Base-by-base conservation (phyloP, 2,329 filamentous ascomycete genomes). In the Cadophora sp. region DNA sequence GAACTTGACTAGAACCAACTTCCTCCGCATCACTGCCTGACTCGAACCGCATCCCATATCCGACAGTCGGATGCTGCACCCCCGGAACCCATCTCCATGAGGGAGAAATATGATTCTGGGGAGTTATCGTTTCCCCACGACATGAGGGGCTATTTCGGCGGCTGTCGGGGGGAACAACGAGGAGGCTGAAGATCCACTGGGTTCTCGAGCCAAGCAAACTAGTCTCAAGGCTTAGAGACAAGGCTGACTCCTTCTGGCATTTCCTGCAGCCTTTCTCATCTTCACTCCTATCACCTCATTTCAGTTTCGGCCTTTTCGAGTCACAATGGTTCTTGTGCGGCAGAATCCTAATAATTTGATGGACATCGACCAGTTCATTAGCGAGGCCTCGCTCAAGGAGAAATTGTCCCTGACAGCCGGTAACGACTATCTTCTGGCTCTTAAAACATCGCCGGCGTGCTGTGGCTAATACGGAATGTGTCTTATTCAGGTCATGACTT, bases 401-500 rank as follows among this genome's bases (percentile, higher is more conserved):
- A 64, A 64, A 27, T 31, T 64, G n/a, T 11, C 50, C 5, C 11
- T 64, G 4, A 56, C 50, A 26, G 48, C 62, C 14, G 62, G 62
- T 64, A 64, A n/a, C 24, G 12, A 5, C 19, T n/a, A 1, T 24
- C 16, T 29, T 2, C 9, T 26, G 11, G 11, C 26, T 53, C 29
- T 19, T 2, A 19, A 3, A 5, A 22, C 29, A 14, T 3, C 3
- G 26, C 5, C 11, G 27, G 46, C 40, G n/a, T 50, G 26, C n/a
- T 34, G 50, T 51, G n/a, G 51, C 48, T 64, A 34, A 64, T 22
- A n/a, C 22, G 14, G 4, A 7, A 4, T 22, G 29, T 43, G 19
- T 16, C 6, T 16, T 8, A 8, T 19, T 24, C 16, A 69, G 73
- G 72, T 9, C 63, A 68, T 37, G 73, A 74, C 53, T 72, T 73